These are phyloP conservation scores for Noccaea caerulescens DNA, from an alignment of 345 rosid species.

Conservation along the genomic window DNA sequence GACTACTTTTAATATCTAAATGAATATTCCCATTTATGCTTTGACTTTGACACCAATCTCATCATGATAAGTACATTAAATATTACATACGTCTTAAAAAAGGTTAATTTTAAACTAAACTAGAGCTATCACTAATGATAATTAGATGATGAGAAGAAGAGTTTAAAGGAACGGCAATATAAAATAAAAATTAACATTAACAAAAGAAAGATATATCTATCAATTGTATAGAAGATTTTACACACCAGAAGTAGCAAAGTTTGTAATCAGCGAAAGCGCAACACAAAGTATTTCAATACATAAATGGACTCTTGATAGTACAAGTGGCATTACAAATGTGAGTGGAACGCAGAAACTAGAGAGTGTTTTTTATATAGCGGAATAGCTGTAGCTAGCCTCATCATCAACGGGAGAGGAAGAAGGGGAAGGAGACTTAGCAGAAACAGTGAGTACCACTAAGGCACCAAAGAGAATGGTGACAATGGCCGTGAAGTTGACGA, in stretches of 20 bases:
- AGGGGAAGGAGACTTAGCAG: constrained; percentile 47
- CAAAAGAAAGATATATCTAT: neutral
- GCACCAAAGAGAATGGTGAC: constrained; percentile 67
- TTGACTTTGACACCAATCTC: neutral
- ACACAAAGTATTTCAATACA: constrained; percentile 7
- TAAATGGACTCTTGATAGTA: neutral
- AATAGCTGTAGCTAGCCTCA: constrained; percentile 55
- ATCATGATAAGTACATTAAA: no score
- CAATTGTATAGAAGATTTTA: neutral
- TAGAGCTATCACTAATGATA: neutral
- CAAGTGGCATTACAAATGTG: constrained; percentile 4
- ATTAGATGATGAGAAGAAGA: no score
- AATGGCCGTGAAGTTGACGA: constrained; percentile 88
- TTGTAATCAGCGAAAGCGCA: constrained; percentile 23
- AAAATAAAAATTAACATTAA: neutral
- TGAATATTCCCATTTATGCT: neutral
- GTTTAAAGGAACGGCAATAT: neutral
- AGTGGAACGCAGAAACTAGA: constrained; percentile 22
- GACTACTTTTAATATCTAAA: neutral
- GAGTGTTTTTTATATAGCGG: constrained; percentile 48
- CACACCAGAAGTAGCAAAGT: constrained; percentile 29
- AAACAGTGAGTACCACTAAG: constrained; percentile 64
- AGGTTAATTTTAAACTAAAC: neutral
- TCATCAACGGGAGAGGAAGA: constrained; percentile 31
- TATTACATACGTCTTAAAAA: neutral